These are phyloP conservation scores for Aspergillus panamensis DNA, from an alignment of 495 filamentous ascomycete genomes.

Conservation along the genomic window DNA sequence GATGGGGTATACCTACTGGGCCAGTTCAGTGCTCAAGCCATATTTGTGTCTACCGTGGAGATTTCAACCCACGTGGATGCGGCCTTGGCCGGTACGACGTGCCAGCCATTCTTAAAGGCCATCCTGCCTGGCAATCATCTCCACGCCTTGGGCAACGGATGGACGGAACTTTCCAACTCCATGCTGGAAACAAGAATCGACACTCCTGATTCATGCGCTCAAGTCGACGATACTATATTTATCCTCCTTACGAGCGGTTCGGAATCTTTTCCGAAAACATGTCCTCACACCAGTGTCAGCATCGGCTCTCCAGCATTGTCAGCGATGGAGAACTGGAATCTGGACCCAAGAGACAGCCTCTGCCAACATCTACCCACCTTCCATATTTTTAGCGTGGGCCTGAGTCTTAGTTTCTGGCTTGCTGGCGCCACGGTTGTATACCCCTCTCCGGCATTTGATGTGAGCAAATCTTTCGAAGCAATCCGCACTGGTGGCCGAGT, in stretches of 20 bases:
- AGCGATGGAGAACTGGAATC: slow-evolving; percentile 18
- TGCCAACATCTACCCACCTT: slow-evolving; percentile 38
- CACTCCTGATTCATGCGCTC: background rate
- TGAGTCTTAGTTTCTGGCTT: slow-evolving; percentile 31
- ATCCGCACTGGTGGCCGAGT: slow-evolving; percentile 27
- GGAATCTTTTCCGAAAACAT: slow-evolving; percentile 35
- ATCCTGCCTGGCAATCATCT: background rate
- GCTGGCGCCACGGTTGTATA: slow-evolving; percentile 33
- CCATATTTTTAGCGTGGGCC: slow-evolving; percentile 36
- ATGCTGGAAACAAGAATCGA: background rate
- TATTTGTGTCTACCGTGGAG: slow-evolving; percentile 23
- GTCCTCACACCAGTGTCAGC: slow-evolving; percentile 27
- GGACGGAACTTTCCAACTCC: background rate
- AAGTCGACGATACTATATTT: slow-evolving; percentile 9
- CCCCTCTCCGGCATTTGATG: slow-evolving; percentile 31
- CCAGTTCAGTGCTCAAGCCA: slow-evolving; percentile 16
- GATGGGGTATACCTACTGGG: slow-evolving; percentile 23
- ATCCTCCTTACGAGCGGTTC: slow-evolving; percentile 43
- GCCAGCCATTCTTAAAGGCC: background rate
- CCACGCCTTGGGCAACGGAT: background rate
- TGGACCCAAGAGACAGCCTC: slow-evolving; percentile 18
- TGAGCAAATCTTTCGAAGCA: slow-evolving; percentile 26
- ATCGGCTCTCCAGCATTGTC: slow-evolving; percentile 22
- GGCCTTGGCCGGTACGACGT: background rate
- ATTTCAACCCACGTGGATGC: slow-evolving; percentile 4